Conservation (phyloP, 78 protist species). For the Tieghemostelium lacteum region DNA sequence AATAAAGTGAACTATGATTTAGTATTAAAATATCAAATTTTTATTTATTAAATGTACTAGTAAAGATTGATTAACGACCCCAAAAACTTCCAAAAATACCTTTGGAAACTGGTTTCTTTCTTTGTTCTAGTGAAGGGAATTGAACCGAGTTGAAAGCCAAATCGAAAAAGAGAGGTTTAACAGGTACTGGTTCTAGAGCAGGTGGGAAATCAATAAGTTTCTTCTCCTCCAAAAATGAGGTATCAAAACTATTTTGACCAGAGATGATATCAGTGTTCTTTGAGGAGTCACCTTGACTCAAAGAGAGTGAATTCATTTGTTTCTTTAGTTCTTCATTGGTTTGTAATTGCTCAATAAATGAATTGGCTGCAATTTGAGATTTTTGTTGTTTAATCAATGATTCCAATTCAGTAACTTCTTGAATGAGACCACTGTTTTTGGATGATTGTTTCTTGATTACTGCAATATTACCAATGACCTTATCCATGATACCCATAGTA, state of each 20-base stretch:
- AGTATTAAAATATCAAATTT: too few species aligned
- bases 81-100: constrained; percentile 26
- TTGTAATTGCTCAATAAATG: constrained; percentile 46
- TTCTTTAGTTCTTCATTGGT: constrained; percentile 41
- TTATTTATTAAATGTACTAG: not conserved
- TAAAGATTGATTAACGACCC: not conserved
- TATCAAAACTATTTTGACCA: constrained; percentile 37
- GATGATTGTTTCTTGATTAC: not conserved
- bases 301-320: constrained; percentile 42
- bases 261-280: not conserved
- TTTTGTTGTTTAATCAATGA: not conserved
- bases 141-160: constrained; percentile 32
- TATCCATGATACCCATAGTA: constrained; percentile 12
- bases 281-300: too few species aligned
- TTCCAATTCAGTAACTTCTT: constrained; percentile 15
- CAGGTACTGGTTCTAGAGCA: constrained; percentile 29
- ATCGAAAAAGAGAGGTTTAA: constrained; percentile 68
- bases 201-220: constrained; percentile 43
- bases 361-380: constrained; percentile 63
- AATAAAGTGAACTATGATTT: too few species aligned
- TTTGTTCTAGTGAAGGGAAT: constrained; percentile 63
- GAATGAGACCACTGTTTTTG: not conserved
- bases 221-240: constrained; percentile 44
- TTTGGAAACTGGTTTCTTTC: constrained; percentile 33
- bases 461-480: not conserved